Conservation (phyloP, 2,329 filamentous ascomycete species). For the Esteya vermicola region DNA sequence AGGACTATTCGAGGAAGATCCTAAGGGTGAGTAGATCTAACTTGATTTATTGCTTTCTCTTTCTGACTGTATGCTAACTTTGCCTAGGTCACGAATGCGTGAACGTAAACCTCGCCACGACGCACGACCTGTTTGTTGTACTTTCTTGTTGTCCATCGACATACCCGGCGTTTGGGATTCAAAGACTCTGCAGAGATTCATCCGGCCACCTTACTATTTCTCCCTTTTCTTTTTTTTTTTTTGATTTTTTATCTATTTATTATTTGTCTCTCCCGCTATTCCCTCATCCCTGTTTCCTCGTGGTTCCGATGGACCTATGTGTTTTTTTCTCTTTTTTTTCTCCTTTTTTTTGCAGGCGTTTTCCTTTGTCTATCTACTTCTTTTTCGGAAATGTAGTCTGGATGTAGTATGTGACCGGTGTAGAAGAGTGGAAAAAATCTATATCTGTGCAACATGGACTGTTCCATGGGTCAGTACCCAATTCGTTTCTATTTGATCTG, state of each 20-base stretch:
- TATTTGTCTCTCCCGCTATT: too few species aligned
- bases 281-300: too few species aligned
- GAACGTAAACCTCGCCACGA: constrained; percentile 21
- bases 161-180: constrained; percentile 22
- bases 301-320: constrained; percentile 7
- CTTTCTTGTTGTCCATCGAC: constrained; percentile 19
- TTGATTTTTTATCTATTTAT: background rate
- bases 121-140: constrained; percentile 24
- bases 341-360: constrained; percentile 7
- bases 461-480: too few species aligned
- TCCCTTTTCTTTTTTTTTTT: background rate
- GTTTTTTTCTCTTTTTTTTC: too few species aligned
- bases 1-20: constrained; percentile 93
- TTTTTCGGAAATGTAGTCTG: background rate
- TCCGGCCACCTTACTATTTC: background rate
- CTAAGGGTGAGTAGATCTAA: constrained; percentile 54
- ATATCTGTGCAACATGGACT: too few species aligned
- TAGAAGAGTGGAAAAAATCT: background rate
- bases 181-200: constrained; percentile 6
- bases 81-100: constrained; percentile 43
- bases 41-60: constrained; percentile 7
- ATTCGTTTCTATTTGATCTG: too few species aligned
- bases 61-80: background rate
- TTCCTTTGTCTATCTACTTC: constrained; percentile 3
- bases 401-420: background rate